A percentile compares a stretch with the other conserved stretches of the same genome.
Evolutionary conservation across 176 grass and related monocot species (phyloP).

Genomic region (Rhynchospora tenuis): DNA sequence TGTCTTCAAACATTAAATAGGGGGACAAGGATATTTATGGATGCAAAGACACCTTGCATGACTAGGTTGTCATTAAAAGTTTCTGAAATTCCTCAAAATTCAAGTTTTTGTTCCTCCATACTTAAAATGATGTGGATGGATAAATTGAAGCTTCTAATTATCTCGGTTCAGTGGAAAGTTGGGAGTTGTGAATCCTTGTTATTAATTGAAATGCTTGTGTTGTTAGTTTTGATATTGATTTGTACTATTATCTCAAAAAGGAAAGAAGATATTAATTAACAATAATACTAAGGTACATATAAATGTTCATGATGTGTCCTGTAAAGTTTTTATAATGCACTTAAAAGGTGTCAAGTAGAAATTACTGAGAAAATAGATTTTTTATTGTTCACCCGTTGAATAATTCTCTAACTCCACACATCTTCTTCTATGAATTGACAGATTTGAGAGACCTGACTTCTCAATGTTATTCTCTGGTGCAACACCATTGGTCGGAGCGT

Average conservation of each 20-base stretch:
- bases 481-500: conserved; percentile 72
- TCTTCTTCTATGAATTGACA: conserved; percentile 30
- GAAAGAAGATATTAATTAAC: too few species aligned
- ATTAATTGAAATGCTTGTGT: neutral
- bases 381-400: neutral
- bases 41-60: neutral
- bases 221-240: neutral
- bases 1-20: neutral
- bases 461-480: conserved; percentile 79
- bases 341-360: neutral
- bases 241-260: too few species aligned
- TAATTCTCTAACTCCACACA: neutral
- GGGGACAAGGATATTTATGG: neutral
- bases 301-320: neutral
- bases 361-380: neutral
- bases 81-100: neutral
- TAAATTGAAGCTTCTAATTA: neutral
- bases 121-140: neutral
- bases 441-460: conserved; percentile 81
- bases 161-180: neutral
- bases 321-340: neutral
- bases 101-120: neutral
- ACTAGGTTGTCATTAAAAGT: neutral
- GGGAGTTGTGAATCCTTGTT: neutral
- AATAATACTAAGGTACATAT: neutral